Base-by-base conservation (phyloP, 805 yeast genomes). In the Kazachstania bromeliacearum region DNA sequence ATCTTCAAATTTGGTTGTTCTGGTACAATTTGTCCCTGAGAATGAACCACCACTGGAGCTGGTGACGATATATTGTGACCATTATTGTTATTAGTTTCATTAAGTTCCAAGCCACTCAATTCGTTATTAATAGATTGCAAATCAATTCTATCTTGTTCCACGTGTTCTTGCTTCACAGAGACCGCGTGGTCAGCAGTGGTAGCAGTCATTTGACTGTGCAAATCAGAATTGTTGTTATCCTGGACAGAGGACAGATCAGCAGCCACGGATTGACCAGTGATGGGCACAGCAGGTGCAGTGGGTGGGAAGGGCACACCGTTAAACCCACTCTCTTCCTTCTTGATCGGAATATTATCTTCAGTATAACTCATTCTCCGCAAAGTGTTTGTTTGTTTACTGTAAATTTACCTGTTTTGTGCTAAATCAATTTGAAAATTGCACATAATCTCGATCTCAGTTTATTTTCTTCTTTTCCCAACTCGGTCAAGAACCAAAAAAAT, bases 1-100 rank as follows among this genome's bases (percentile, higher is more conserved):
- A 85, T 67, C 50, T 80, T 79, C 42, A 67, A 49, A 33, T 64
- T 67, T 16, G 66, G 63, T 36, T 58, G 64, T 29, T 59, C 50
- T 12, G 64, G 64, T 26, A 59, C 29, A 5, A 45, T 43, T 38
- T 57, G 63, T 2, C 56, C 55, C 18, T 21, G 29, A 10, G 29
- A 10, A 17, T 17, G 16, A 13, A 18, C 23, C 15, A 18, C n/a
- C 33, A 14, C 15, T n/a, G n/a, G n/a, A n/a, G n/a, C n/a, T n/a
- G n/a, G n/a, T n/a, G n/a, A n/a, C n/a, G n/a, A n/a, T n/a, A n/a
- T n/a, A n/a, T n/a, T 12, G 6, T 25, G n/a, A 25, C 28, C 15
- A n/a, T n/a, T 4, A n/a, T 25, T 25, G 14, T 25, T 25, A 25
- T 25, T 25, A n/a, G 28, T 25, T 14, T 25, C 19, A 28, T 26